Evolutionary conservation across 176 grass and related monocot genomes (phyloP), one percentile per base, ranked within the genome.

Genomic region (Phoenix roebelenii): DNA sequence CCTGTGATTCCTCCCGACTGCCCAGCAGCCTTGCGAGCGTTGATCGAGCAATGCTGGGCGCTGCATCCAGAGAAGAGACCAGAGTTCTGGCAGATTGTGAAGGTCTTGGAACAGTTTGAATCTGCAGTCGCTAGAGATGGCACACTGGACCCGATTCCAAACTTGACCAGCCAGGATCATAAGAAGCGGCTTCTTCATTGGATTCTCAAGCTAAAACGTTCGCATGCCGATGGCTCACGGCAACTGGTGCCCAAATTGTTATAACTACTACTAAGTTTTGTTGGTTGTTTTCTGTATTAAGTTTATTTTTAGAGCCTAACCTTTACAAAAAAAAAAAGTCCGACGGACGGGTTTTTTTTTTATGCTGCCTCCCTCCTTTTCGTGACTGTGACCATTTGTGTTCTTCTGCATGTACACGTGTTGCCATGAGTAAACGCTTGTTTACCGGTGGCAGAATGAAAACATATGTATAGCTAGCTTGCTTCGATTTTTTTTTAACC

Each of bases 11-110:
- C 84, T 58, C 49, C 72, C 17, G 73, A 89, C 69, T 98, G 88
- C 20, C 94, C 94, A 28, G 53, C 57, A 2, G 59, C 76, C n/a
- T 60, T 98, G 0, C 64, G 53, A 25, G 56, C 79, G 1, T 63
- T 98, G 62, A 93, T 98, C 1, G 94, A 98, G 71, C 66, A 81
- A 65, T 98, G 94, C 16, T 98, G 94, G 22, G 20, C 76, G 2
- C 75, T 83, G 68, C 69, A 85, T 57, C 76, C 94, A 4, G 76
- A 86, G 15, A 93, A 85, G 65, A 85, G 94, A 68, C 94, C 88
- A 0, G 88, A 98, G 23, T 98, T 93, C 64, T 98, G 94, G 94
- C 79, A 89, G 63, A 83, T 93, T 5, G 88, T 93, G 25, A 69
- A 89, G 80, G 69, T 76, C 18, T 64, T 98, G 48, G 94, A 93